Evolutionary conservation across 345 rosid genomes (phyloP).

Genomic region (Pistacia vera): DNA sequence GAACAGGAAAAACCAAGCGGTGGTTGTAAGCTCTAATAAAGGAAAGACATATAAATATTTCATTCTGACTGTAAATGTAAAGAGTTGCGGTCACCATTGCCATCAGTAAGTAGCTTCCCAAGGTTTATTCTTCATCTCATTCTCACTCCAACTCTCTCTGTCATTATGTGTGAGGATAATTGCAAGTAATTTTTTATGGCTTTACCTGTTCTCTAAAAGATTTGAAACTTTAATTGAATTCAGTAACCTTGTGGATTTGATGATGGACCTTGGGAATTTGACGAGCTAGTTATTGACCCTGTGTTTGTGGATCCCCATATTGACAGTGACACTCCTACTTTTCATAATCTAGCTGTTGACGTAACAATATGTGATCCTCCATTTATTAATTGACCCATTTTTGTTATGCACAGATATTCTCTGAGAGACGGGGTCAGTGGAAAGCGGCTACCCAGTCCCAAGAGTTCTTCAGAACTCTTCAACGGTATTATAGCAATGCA

Average conservation of each 20-base stretch:
- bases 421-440: constrained; percentile 97
- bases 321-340: constrained; percentile 1
- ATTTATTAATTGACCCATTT: constrained; percentile 22
- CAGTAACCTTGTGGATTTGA: background rate
- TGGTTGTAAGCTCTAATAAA: background rate
- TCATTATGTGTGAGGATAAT: background rate
- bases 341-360: background rate
- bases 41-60: background rate
- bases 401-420: constrained; percentile 67
- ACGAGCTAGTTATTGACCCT: background rate
- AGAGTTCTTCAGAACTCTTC: constrained; percentile 96
- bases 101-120: constrained; percentile 3
- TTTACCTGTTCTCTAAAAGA: background rate
- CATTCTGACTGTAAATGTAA: background rate
- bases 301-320: background rate
- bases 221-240: background rate
- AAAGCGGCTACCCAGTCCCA: constrained; percentile 98
- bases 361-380: background rate
- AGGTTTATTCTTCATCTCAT: background rate
- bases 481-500: constrained; percentile 92
- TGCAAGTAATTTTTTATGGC: background rate
- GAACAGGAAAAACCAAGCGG: background rate
- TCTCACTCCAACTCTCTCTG: background rate
- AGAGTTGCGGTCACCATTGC: background rate
- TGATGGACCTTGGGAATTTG: background rate